phyloP scores from a whole-genome alignment of 345 rosid species.

The Crucihimalaya himalaica region DNA sequence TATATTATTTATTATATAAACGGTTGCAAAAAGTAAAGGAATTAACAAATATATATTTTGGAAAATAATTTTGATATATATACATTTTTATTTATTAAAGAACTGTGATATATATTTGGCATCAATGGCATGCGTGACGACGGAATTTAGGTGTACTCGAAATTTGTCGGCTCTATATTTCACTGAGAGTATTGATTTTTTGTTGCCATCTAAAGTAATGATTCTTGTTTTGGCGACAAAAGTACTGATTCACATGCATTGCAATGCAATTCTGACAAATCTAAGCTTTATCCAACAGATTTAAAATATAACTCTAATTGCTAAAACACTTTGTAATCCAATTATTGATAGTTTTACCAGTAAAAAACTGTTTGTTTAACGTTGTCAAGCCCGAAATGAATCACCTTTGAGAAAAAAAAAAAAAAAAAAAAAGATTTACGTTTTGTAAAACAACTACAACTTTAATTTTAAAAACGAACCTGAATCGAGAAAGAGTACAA shows the following conservation, averaged over 20 bases:
- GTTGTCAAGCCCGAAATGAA: background rate
- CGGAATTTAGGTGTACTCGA: conserved; percentile 10
- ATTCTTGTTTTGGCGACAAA: conserved; percentile 1
- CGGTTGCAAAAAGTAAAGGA: background rate
- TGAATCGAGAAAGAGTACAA: background rate
- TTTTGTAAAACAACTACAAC: background rate
- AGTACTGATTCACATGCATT: conserved; percentile 20
- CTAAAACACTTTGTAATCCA: background rate
- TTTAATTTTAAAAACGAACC: background rate
- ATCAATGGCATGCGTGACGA: background rate
- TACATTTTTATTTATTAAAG: background rate
- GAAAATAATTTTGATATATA: background rate
- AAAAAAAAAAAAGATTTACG: background rate
- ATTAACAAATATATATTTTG: background rate
- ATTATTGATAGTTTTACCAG: background rate
- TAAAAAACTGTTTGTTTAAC: background rate
- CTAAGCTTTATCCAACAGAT: background rate
- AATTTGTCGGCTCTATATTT: conserved; percentile 3
- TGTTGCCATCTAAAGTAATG: conserved; percentile 10
- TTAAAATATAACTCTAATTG: background rate
- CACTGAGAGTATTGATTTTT: background rate
- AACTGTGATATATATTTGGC: background rate
- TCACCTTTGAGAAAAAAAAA: background rate
- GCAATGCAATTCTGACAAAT: conserved; percentile 14
- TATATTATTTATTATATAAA: background rate